Base-by-base conservation (phyloP, 768 basidiomycete genomes). In the Cyclocybe aegerita region DNA sequence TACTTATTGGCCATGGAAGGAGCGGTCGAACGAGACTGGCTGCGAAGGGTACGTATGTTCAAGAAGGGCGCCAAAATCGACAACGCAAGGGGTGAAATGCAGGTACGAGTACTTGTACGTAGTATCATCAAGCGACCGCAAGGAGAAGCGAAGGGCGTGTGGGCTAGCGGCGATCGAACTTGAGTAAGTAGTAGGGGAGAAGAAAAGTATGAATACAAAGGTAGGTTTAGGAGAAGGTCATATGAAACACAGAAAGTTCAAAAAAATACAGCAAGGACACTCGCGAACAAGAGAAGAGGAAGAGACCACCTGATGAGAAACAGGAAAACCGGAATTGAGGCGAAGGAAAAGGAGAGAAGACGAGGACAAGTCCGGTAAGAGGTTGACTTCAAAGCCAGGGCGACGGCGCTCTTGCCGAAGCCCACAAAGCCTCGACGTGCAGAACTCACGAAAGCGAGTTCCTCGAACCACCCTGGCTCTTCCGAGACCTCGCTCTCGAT, bases 391-490 rank as follows among this genome's bases (percentile, higher is more conserved):
- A 36, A 23, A 37, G 34, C 4, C 34, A 38, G 12, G 15, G 9
- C 10, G 6, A 29, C 31, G 4, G 17, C 14, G 35, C 8, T 39
- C 39, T 36, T 35, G 43, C 48, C 39, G 46, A 43, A 45, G 43
- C 43, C n/a, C n/a, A n/a, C n/a, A n/a, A n/a, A n/a, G n/a, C n/a
- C 23, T 23, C 23, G 23, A 23, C 23, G 23, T 29, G 44, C 50
- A 52, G 46, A 55, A 55, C 44, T 68, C 60, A 75, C 50, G 70
- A 74, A 37, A 74, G 59, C 14, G 70, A 73, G 50, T 72, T 75
- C 46, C 73, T 64, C 8, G 72, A 67, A 6, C 69, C 64, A 40
- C 74, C 50, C 45, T 56, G 59, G 39, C 59, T 57, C 48, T 59
- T 54, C 39, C 63, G 52, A 36, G 61, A 36, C 15, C 63, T 60